Conservation (phyloP, 257 asterid genomes). For the Primulina tabacum region DNA sequence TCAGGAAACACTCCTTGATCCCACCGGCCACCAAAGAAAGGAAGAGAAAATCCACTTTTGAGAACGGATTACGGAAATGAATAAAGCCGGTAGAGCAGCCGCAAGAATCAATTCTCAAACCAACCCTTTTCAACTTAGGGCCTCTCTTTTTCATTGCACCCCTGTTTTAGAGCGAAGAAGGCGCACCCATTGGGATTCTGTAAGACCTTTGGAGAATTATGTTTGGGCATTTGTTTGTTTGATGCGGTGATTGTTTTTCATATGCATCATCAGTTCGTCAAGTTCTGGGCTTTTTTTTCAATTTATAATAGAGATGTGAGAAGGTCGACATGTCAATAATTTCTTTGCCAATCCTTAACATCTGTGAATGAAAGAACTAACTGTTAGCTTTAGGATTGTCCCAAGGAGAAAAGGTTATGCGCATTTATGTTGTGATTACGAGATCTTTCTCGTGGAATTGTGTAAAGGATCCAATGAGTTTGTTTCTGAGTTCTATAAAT, state of each 20-base stretch:
- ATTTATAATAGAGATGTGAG: neutral
- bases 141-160: conserved; percentile 57
- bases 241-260: neutral
- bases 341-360: neutral
- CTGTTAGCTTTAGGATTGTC: neutral
- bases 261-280: neutral
- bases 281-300: neutral
- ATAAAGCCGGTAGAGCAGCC: conserved; percentile 42
- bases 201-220: conserved; percentile 28
- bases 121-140: conserved; percentile 46
- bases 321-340: neutral
- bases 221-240: conserved; percentile 6
- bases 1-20: neutral
- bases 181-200: conserved; percentile 61
- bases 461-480: neutral
- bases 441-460: neutral
- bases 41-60: neutral
- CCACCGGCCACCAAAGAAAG: neutral
- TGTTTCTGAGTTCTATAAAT: neutral
- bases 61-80: conserved; percentile 49
- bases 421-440: neutral
- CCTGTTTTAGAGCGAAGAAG: conserved; percentile 69
- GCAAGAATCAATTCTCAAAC: conserved; percentile 44
- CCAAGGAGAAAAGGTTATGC: neutral
- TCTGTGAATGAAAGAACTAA: neutral